Percentiles rank a stretch among this genome's conserved stretches.
phyloP scores from a whole-genome alignment of 2,329 filamentous ascomycete genomes.

The Sporothrix dimorphospora region DNA sequence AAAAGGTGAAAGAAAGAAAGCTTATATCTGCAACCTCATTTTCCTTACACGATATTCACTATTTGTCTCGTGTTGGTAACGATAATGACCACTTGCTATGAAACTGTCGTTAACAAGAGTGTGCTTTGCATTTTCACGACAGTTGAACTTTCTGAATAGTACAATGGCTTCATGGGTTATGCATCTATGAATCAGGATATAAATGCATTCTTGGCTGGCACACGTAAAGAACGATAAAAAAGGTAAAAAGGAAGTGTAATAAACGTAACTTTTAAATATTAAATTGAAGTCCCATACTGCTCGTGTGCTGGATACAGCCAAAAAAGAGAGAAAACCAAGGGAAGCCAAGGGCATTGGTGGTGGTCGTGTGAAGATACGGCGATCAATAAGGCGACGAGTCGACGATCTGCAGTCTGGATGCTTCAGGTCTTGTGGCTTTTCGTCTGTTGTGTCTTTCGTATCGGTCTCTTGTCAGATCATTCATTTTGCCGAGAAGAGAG shows the following conservation, averaged over 20 bases:
- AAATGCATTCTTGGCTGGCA: not conserved
- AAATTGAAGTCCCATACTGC: not conserved
- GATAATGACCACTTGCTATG: not conserved
- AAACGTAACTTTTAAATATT: not conserved
- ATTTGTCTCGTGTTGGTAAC: not conserved
- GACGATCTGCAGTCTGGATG: not conserved
- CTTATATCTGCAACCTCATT: not conserved
- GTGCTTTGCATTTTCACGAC: not conserved
- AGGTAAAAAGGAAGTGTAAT: too few relatives aligned
- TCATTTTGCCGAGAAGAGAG: conserved; percentile 1
- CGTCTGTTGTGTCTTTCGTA: not conserved
- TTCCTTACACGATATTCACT: not conserved
- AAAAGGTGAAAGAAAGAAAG: not conserved
- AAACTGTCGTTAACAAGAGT: not conserved
- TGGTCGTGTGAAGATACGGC: not conserved
- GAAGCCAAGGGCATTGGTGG: not conserved
- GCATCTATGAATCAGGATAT: not conserved
- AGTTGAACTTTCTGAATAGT: not conserved
- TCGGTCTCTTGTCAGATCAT: not conserved
- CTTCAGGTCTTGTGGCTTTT: not conserved
- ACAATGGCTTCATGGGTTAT: not conserved
- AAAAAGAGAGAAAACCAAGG: not conserved
- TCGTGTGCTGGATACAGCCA: not conserved
- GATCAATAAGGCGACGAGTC: conserved; percentile 1
- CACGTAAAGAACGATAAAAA: too few relatives aligned